Evolutionary conservation across 1,139 yeast genomes (phyloP), one percentile per base, ranked within the genome.

Genomic region (Blastobotrys raffinosifermentans): DNA sequence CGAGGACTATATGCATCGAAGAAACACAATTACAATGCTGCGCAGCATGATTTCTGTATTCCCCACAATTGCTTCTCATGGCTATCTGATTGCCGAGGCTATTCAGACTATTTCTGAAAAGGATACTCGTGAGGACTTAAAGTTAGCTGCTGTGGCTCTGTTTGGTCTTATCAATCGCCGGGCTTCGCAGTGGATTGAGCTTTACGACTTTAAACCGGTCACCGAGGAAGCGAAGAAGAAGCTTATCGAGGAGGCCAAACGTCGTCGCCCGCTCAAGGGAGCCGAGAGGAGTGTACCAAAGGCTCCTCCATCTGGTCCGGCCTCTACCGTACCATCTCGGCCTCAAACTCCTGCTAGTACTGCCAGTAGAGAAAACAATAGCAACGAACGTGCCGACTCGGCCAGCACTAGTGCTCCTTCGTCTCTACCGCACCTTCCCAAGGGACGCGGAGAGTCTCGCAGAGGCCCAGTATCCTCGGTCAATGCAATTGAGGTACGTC

Each of bases 71-170:
- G 79, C 77, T 38, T 77, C 73, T 27, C 93, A 84, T 40, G 80
- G 91, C 31, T 77, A 75, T 42, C 47, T 56, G 8, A 58, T 85
- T 6, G 62, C 71, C 4, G 64, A 62, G 14, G 63, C 70, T 4
- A 64, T 87, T 34, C 69, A 73, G 29, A 50, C 58, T 1, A 72
- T 84, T 25, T 58, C 75, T 8, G 47, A 55, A 2, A 57, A 60
- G 1, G 97, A 89, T 50, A 57, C 64, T 3, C 72, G 96, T 43
- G 93, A 84, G 40, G 97, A 89, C 59, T 70, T 89, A 53, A 82
- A 78, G 51, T 66, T 87, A 26, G 80, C 95, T 1, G 78, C 89
- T 0, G 77, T 75, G 51, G 94, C 96, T 1, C 66, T 87, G 40
- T 64, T 77, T 39, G 94, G 93, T 0, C 83, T 80, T 47, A 60